Conservation (phyloP, 129 eudicot species). For the Lactuca sativa region DNA sequence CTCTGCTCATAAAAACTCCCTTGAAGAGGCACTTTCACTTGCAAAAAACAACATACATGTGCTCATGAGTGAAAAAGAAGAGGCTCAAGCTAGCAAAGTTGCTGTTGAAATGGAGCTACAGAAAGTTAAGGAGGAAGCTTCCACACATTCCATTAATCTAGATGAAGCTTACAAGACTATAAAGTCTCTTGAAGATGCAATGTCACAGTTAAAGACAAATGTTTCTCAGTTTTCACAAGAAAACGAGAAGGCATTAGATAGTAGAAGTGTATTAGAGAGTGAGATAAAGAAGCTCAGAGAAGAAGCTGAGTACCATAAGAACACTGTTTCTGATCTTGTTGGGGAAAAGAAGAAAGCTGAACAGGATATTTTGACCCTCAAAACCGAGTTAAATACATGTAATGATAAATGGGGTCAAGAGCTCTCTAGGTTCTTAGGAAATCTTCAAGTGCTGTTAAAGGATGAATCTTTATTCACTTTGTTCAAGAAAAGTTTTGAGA, state of each 20-base stretch:
- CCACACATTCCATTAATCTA: conserved; percentile 45
- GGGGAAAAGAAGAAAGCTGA: conserved; percentile 54
- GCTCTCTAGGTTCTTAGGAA: conserved; percentile 49
- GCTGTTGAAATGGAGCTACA: conserved; percentile 60
- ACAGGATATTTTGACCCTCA: conserved; percentile 54
- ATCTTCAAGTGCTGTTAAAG: conserved; percentile 48
- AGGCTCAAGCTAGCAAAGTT: conserved; percentile 51
- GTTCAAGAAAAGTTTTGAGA: conserved; percentile 46
- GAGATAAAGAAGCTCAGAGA: conserved; percentile 77
- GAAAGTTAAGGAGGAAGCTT: conserved; percentile 56
- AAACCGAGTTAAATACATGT: conserved; percentile 52
- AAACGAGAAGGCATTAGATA: conserved; percentile 47
- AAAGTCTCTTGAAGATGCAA: conserved; percentile 69
- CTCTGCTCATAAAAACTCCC: no score
- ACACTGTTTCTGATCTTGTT: conserved; percentile 40
- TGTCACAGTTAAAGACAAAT: conserved; percentile 50
- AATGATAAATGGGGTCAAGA: conserved; percentile 41
- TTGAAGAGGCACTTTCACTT: conserved; percentile 41
- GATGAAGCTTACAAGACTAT: conserved; percentile 59
- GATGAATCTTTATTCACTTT: conserved; percentile 59
- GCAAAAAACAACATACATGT: conserved; percentile 57
- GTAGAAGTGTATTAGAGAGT: conserved; percentile 45
- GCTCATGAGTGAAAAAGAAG: conserved; percentile 65
- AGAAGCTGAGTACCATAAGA: conserved; percentile 52
- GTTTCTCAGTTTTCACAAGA: conserved; percentile 56